Percentiles rank a stretch among this genome's conserved stretches.
Evolutionary conservation across 2,329 filamentous ascomycete genomes (phyloP).

Genomic region (Pseudocercospora fuligena): DNA sequence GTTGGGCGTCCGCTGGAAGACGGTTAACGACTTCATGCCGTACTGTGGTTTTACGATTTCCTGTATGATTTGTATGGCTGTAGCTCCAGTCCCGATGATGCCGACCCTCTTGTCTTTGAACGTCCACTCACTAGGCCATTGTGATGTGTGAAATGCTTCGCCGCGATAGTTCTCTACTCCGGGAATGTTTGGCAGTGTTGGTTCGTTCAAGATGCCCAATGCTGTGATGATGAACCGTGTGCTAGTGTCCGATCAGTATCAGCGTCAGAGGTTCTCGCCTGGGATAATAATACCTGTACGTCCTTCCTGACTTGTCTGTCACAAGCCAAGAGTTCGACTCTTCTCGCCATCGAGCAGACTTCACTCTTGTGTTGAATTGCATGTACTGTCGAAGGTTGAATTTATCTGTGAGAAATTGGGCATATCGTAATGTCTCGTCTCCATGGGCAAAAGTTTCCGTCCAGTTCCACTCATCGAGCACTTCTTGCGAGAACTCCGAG

Average conservation of each 20-base stretch:
- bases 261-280: background rate
- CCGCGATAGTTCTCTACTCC: conserved; percentile 45
- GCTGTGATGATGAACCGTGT: conserved; percentile 49
- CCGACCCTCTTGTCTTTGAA: conserved; percentile 45
- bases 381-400: conserved; percentile 48
- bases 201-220: conserved; percentile 42
- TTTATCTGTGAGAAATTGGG: conserved; percentile 53
- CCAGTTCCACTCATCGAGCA: conserved; percentile 51
- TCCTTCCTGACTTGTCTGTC: conserved; percentile 37
- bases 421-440: conserved; percentile 56
- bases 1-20: conserved; percentile 72
- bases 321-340: conserved; percentile 40
- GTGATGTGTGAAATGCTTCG: conserved; percentile 45
- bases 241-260: conserved; percentile 22
- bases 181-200: conserved; percentile 41
- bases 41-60: conserved; percentile 37
- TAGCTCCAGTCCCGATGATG: conserved; percentile 50
- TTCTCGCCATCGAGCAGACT: conserved; percentile 44
- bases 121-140: conserved; percentile 42
- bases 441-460: conserved; percentile 41
- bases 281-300: conserved; percentile 29
- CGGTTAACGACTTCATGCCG: conserved; percentile 49
- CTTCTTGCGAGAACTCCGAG: conserved; percentile 46
- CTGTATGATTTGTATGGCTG: conserved; percentile 45
- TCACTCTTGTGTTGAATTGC: conserved; percentile 48